phyloP scores from a whole-genome alignment of 2,329 filamentous ascomycete genomes.

The Cladosporium sp. region DNA sequence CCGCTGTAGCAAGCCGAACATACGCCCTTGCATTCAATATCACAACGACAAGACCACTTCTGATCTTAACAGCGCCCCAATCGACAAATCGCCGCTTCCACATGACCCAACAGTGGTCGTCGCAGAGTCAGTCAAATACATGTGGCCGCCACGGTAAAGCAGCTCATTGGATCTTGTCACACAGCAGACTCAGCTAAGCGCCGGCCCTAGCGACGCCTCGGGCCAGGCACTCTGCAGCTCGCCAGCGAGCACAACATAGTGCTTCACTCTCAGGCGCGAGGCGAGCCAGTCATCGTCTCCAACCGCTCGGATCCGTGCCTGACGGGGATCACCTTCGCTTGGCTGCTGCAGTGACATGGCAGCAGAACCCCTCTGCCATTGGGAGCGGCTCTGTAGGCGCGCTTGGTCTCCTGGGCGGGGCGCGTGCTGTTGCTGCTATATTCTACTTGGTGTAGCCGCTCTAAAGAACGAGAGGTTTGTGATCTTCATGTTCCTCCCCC shows the following conservation, averaged over 20 bases:
- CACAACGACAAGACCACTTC: too few species aligned
- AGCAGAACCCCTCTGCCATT: slow-evolving; percentile 9
- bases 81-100: background rate
- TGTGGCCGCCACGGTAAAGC: too few species aligned
- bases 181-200: slow-evolving; percentile 7
- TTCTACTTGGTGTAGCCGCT: slow-evolving; percentile 9
- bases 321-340: slow-evolving; percentile 13
- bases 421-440: background rate
- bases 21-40: too few species aligned
- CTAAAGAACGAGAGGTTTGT: slow-evolving; percentile 2
- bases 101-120: background rate
- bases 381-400: slow-evolving; percentile 12
- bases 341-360: slow-evolving; percentile 11
- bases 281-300: slow-evolving; percentile 14
- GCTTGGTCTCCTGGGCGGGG: slow-evolving; percentile 10
- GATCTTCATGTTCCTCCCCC: slow-evolving; percentile 6
- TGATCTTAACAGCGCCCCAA: too few species aligned
- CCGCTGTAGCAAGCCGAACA: too few species aligned
- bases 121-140: background rate
- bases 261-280: slow-evolving; percentile 8
- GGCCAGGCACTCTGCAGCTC: slow-evolving; percentile 10
- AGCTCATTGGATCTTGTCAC: too few species aligned
- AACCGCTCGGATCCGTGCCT: slow-evolving; percentile 7
- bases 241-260: slow-evolving; percentile 6
- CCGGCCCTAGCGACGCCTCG: background rate